Evolutionary conservation across 257 asterid genomes (phyloP), one percentile per base, ranked within the genome.

Genomic region (Solanum boliviense): DNA sequence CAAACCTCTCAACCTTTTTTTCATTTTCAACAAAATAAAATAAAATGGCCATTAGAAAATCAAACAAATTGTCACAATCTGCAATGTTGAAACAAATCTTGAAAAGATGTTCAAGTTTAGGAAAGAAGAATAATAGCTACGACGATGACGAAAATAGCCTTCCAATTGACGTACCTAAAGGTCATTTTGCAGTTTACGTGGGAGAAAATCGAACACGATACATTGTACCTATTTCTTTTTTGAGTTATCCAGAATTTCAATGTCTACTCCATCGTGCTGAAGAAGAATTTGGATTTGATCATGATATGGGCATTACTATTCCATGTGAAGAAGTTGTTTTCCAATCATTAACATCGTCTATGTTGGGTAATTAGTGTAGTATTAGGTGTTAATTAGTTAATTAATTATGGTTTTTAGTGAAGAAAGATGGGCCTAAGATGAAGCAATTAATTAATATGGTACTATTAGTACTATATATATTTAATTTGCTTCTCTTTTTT

Each of bases 261-360:
- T 79, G 91, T 85, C 92, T 92, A 9, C 93, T 92, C 62, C 91
- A 89, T 15, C 91, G 91, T 1, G 94, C 94, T 1, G 94, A 92
- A 83, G 94, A 92, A 75, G 94, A 92, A 79, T 92, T 92, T 74
- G 94, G 94, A 1, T 92, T 92, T 84, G 89, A 90, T 68, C 94
- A 92, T 29, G 91, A 91, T 1, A 92, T 91, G 93, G 94, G 93
- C 18, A 89, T 92, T 72, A 92, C 92, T 0, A 91, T 92, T 60
- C 94, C 94, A 5, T 92, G 93, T 68, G 93, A 92, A 78, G 94
- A 92, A 87, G 89, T 89, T 9, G 91, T 92, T 86, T 92, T 92
- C 56, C 91, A 85, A 74, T 91, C 94, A 29, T 89, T 92, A 83
- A 92, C 93, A 7, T 88, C 56, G 0, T 38, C 94, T 12, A 91